These are phyloP conservation scores for Jatropha curcas DNA, from an alignment of 345 rosid genomes.

Conservation along the genomic window DNA sequence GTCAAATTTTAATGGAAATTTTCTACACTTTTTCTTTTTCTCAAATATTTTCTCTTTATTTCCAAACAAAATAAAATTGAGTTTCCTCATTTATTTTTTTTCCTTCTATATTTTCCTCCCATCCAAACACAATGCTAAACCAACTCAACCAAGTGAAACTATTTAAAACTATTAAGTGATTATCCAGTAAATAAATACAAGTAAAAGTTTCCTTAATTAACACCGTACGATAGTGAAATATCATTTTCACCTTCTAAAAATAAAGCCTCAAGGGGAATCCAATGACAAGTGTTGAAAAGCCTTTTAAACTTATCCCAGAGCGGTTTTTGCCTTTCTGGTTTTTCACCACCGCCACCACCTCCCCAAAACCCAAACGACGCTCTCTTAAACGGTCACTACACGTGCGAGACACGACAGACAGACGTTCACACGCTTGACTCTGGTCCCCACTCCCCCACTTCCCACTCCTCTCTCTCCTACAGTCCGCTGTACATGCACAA, in stretches of 20 bases:
- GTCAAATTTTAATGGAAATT: no score
- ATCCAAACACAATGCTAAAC: no score
- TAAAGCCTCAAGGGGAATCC: constrained; percentile 5
- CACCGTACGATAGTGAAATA: not conserved
- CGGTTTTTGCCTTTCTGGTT: not conserved
- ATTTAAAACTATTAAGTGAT: no score
- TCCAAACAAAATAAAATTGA: no score
- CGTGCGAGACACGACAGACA: not conserved
- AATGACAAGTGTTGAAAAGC: not conserved
- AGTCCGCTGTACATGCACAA: not conserved
- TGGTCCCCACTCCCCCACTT: constrained; percentile 14
- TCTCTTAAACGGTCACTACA: not conserved
- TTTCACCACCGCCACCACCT: not conserved
- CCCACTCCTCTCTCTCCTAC: not conserved
- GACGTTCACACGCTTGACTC: constrained; percentile 4
- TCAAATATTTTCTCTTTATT: no score
- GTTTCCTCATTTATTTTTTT: no score
- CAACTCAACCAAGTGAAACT: no score
- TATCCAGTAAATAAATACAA: no score
- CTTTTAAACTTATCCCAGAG: not conserved
- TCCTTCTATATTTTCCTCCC: no score
- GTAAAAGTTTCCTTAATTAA: no score
- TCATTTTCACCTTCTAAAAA: constrained; percentile 7
- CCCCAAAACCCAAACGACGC: not conserved
- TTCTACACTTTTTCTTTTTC: no score